These are phyloP conservation scores for Sextonia rubra DNA, from an alignment of 164 flowering plant genomes.

Conservation along the genomic window DNA sequence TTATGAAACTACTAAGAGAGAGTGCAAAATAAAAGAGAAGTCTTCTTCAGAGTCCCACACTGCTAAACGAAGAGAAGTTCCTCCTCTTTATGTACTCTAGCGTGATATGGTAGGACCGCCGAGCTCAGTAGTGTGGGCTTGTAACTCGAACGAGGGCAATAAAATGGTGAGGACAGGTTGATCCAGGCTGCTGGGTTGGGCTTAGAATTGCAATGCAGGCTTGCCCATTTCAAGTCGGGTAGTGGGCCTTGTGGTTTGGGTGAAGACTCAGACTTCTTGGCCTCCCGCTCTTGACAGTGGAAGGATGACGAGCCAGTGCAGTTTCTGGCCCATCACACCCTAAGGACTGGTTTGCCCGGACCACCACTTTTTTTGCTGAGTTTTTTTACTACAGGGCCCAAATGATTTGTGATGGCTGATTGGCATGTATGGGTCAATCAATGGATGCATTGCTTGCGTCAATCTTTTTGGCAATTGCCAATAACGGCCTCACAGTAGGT, in stretches of 20 bases:
- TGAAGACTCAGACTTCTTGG: neutral
- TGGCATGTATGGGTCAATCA: no score
- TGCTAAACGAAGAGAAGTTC: neutral
- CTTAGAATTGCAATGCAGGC: neutral
- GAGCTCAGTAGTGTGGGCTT: neutral
- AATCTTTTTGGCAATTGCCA: no score
- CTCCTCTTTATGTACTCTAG: neutral
- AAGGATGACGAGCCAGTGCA: slow-evolving; percentile 3
- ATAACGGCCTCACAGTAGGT: no score
- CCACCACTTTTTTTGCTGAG: neutral
- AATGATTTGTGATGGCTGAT: no score
- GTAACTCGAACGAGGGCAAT: neutral
- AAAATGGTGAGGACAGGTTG: neutral
- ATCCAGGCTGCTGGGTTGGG: neutral
- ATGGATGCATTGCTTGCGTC: no score
- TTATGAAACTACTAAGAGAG: no score
- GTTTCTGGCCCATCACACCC: neutral
- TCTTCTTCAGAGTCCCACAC: neutral
- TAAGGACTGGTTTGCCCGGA: neutral
- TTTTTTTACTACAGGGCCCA: no score
- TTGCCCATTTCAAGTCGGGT: neutral
- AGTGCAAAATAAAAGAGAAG: no score
- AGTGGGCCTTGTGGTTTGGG: neutral
- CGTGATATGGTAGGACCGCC: accelerated
- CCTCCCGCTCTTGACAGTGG: slow-evolving; percentile 11